These are phyloP conservation scores for Karstenula rhodostoma DNA, from an alignment of 2,329 filamentous ascomycete species.

Conservation along the genomic window DNA sequence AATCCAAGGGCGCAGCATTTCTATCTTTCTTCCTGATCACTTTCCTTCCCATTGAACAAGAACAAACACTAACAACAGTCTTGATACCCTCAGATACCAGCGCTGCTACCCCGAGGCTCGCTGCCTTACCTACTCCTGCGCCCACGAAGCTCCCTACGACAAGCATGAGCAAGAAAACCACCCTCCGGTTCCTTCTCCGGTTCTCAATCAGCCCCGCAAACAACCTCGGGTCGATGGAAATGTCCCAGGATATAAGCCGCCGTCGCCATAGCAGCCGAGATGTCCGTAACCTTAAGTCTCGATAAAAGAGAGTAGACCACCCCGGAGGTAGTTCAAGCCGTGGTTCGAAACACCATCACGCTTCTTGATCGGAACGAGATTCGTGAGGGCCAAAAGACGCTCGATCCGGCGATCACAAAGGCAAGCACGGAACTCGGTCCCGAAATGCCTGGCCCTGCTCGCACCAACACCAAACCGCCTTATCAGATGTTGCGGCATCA, in stretches of 20 bases:
- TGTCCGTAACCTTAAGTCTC: slow-evolving; percentile 14
- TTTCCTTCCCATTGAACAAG: too few relatives aligned
- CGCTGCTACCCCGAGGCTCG: neutral
- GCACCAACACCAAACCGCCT: too few relatives aligned
- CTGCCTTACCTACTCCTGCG: neutral
- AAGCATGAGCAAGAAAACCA: slow-evolving; percentile 12
- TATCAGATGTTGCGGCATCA: too few relatives aligned
- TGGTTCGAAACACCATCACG: slow-evolving; percentile 75
- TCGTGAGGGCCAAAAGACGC: slow-evolving; percentile 68
- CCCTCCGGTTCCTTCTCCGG: slow-evolving; percentile 13
- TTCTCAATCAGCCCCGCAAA: slow-evolving; percentile 6
- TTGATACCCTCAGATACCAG: slow-evolving; percentile 7
- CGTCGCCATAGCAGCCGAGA: slow-evolving; percentile 19
- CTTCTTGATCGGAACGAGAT: slow-evolving; percentile 77
- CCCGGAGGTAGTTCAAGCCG: slow-evolving; percentile 72
- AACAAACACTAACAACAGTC: neutral
- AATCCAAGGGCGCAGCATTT: too few relatives aligned
- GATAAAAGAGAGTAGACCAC: slow-evolving; percentile 20
- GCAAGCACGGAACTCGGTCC: slow-evolving; percentile 76
- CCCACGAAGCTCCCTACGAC: slow-evolving; percentile 16
- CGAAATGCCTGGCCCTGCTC: too few relatives aligned
- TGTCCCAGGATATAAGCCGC: slow-evolving; percentile 17
- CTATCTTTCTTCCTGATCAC: too few relatives aligned
- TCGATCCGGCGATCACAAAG: slow-evolving; percentile 71
- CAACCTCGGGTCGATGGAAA: slow-evolving; percentile 16